Conservation (phyloP, 2,329 filamentous ascomycete genomes). For the Neurospora sp. region DNA sequence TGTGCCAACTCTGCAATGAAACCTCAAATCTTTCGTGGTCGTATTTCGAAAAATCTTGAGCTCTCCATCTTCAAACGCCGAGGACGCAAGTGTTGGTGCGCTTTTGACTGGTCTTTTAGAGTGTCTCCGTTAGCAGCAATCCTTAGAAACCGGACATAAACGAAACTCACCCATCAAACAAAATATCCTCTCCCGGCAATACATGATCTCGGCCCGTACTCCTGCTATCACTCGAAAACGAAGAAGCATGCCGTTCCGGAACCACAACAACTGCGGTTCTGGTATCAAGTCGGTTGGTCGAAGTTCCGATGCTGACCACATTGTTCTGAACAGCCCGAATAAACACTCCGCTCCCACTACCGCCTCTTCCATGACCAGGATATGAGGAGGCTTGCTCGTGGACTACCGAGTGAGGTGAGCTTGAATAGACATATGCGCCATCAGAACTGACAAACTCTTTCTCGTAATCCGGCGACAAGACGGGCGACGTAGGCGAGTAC, state of each 20-base stretch:
- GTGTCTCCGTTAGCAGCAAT: conserved; percentile 1
- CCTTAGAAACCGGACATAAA: neutral
- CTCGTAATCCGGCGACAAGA: neutral
- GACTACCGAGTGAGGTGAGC: neutral
- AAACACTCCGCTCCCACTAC: neutral
- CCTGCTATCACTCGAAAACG: conserved; percentile 15
- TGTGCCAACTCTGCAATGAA: conserved; percentile 18
- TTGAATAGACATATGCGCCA: neutral
- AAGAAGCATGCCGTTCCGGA: conserved; percentile 7
- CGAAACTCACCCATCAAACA: conserved; percentile 19
- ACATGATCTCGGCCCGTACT: conserved; percentile 21
- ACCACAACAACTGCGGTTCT: conserved; percentile 18
- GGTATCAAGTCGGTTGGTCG: conserved; percentile 13
- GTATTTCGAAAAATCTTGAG: conserved; percentile 22
- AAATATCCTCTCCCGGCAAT: conserved; percentile 19
- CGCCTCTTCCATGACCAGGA: neutral
- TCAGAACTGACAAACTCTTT: neutral
- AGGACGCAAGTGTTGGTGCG: conserved; percentile 12
- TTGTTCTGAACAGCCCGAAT: neutral
- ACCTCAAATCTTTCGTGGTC: conserved; percentile 18
- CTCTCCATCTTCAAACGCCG: conserved; percentile 15
- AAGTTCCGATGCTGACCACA: conserved; percentile 1
- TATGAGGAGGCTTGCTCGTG: neutral
- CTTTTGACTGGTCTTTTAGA: conserved; percentile 16
- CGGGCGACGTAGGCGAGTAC: neutral